Evolutionary conservation across 108 stramenopile species (phyloP), one percentile per base, ranked within the genome.

Genomic region (Aurantiochytrium sp.): DNA sequence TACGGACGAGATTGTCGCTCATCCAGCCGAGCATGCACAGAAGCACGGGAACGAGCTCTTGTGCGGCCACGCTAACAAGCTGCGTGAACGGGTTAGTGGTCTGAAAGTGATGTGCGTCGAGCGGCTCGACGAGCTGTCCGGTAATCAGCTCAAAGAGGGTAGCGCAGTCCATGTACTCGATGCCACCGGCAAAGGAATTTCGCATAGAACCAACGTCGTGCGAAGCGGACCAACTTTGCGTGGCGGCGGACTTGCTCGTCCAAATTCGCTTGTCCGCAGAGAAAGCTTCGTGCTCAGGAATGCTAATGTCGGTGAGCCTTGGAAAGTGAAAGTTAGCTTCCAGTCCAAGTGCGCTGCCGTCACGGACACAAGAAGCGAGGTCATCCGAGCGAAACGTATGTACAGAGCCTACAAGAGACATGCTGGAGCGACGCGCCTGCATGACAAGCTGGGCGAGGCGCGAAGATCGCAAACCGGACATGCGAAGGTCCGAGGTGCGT

Each of bases 1-100:
- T 83, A 12, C 76, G 76, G 6, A 83, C 76, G 4, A 8, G 76
- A 35, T 83, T 83, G 51, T 83, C 76, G 45, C 49, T 28, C 76
- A 83, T 83, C 76, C 76, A 83, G n/a, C 19, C 45, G 4, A 83
- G 76, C 76, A 83, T 83, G 76, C 76, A 83, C 18, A 83, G 76
- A 6, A 83, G 51, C 19, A 53, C 51, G 12, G 76, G 76, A 8
- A 83, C 51, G 49, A 83, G 51, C 10, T 83, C 76, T 23, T 53
- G 49, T 14, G 49, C 76, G n/a, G 76, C 45, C 1, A 83, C 51
- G 4, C 49, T 83, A 1, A 83, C 25, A 12, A 6, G 6, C 28
- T 83, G 76, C 76, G n/a, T 47, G 5, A 83, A 83, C 6, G 51
- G 10, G 4, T 83, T 83, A 3, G 51, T 53, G 76, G 76, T 83